Evolutionary conservation across 2,329 filamentous ascomycete species (phyloP), one percentile per base, ranked within the genome.

Genomic region (Podosphaera leucotricha): DNA sequence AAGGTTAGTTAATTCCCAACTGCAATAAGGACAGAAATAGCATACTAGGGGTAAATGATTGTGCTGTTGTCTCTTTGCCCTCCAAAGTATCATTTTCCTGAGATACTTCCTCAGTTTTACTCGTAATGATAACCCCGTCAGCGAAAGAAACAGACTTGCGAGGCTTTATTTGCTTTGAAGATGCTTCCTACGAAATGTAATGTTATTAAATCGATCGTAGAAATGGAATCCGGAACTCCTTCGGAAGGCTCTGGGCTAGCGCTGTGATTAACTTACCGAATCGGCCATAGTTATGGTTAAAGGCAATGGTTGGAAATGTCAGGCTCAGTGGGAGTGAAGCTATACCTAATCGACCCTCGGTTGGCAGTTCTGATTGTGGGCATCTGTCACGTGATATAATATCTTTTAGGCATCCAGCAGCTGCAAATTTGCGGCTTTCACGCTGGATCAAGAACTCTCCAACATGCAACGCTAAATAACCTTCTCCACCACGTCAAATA

Each of bases 111-210:
- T 87, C 87, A 70, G 93, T 82, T 63, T 75, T 74, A 67, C 92
- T 82, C 61, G 94, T 86, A 56, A 93, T 76, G 52, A 81, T 72
- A 55, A 83, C 74, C 58, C 83, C 82, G 63, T 90, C 81, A 60
- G 79, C 86, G 63, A 95, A 95, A 52, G 85, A 78, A 57, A 95
- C 87, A 40, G 84, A 92, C 66, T 95, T 93, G 65, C 86, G 80
- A 57, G 79, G 75, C 63, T 81, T 85, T 59, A 72, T 71, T 56
- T 77, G 70, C 18, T 54, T 51, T 15, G 39, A 40, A 38, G 56
- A 46, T 38, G 46, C 46, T 46, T 55, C 54, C 53, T 58, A 43
- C 44, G 37, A 18, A 41, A 18, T 6, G 3, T 10, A 6, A 8
- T 15, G 19, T 41, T 26, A 20, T n/a, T 33, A 6, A n/a, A n/a